These are phyloP conservation scores for Debaryomyces fabryi DNA, from an alignment of 1,139 yeast genomes.

Conservation along the genomic window DNA sequence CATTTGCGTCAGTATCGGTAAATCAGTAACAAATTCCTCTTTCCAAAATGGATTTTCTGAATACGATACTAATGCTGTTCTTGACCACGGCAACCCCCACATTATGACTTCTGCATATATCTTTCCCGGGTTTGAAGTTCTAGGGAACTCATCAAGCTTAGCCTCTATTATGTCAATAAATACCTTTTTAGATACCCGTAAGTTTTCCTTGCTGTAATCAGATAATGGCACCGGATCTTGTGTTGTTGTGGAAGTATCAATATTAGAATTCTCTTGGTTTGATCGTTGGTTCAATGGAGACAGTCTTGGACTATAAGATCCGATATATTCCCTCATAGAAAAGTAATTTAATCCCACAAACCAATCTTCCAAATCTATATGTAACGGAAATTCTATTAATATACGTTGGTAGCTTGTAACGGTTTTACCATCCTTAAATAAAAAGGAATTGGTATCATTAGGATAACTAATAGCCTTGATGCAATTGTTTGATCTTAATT, in stretches of 20 bases:
- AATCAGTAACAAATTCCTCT: conserved; percentile 60
- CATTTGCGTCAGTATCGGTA: conserved; percentile 57
- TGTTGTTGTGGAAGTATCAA: background rate
- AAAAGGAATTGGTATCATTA: conserved; percentile 28
- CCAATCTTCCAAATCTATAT: conserved; percentile 84
- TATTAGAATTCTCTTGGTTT: background rate
- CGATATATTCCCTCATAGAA: conserved; percentile 62
- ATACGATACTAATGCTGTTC: conserved; percentile 61
- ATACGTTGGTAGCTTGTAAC: conserved; percentile 44
- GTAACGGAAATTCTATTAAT: conserved; percentile 65
- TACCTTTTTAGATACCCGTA: conserved; percentile 60
- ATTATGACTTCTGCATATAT: conserved; percentile 64
- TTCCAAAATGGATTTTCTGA: conserved; percentile 69
- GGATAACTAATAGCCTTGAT: conserved; percentile 35
- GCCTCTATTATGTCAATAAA: conserved; percentile 70
- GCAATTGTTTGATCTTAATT: conserved; percentile 49
- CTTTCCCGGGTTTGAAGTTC: conserved; percentile 24
- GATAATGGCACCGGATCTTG: conserved; percentile 22
- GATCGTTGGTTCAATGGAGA: conserved; percentile 16
- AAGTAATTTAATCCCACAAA: conserved; percentile 70
- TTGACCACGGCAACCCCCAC: conserved; percentile 73
- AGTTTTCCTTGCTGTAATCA: conserved; percentile 35
- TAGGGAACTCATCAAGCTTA: conserved; percentile 39
- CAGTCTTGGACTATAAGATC: conserved; percentile 32
- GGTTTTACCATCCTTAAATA: conserved; percentile 38